Evolutionary conservation across 495 filamentous ascomycete species (phyloP), one percentile per base, ranked within the genome.

Genomic region (Podospora conica): DNA sequence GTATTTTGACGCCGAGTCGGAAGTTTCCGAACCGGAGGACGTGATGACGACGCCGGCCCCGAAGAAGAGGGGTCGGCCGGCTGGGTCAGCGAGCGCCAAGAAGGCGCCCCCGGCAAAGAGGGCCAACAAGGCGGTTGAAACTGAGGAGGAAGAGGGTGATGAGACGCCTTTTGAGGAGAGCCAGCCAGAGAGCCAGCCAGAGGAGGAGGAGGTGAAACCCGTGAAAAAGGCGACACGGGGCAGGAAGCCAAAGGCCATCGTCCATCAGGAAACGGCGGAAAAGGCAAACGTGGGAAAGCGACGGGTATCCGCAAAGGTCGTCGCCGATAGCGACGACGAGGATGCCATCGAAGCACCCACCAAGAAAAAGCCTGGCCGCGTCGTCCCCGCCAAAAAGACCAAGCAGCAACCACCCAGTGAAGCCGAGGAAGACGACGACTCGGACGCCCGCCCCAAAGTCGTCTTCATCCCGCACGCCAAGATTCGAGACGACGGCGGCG

Each of bases 391-490:
- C 48, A 66, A 58, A 23, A 59, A 64, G 53, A 23, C 29, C 28
- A 48, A 67, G 21, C 23, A 9, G 15, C 27, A 22, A 2, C 56
- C 25, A 11, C 22, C 40, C 25, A 56, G n/a, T 53, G 40, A 71
- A 4, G 63, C 66, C 18, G 69, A 76, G 3, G 70, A 71, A 21
- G 61, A 73, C 10, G 61, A 73, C 2, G 78, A 81, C 58, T 69
- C 70, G 12, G 75, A 77, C 22, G 75, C 75, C 18, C 70, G 71
- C 7, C 71, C 74, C 29, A 73, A 76, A 10, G 73, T 80, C 24
- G 80, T 77, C 12, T 85, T 92, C 70, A 88, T 91, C 68, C 83
- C 87, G 56, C 84, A 88, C 56, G 88, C 86, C 24, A 87, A 91
- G 75, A 81, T 91, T 8, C 83, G 91, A 65, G 86, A 86, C 53